These are phyloP conservation scores for Syzygium aromaticum DNA, from an alignment of 345 rosid genomes.

Conservation along the genomic window DNA sequence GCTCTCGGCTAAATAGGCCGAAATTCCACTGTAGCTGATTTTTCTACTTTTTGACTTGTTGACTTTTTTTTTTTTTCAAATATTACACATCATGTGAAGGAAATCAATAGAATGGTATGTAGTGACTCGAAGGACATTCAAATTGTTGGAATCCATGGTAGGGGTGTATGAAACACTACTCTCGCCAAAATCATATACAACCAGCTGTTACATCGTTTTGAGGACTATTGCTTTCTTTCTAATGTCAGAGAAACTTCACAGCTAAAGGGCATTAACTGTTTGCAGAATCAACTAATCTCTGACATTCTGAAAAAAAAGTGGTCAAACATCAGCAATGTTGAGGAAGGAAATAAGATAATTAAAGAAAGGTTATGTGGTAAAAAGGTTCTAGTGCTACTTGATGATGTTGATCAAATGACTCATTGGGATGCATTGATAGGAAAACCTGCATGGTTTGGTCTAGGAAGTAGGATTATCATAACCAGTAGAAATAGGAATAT, in stretches of 20 bases:
- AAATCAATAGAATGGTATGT: not conserved
- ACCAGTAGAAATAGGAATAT: too few species aligned
- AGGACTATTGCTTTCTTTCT: rapidly evolving
- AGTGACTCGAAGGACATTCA: rapidly evolving
- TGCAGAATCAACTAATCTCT: not conserved
- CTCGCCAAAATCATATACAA: not conserved
- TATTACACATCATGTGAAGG: not conserved
- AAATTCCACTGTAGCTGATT: too few species aligned
- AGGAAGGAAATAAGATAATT: not conserved
- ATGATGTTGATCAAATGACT: not conserved
- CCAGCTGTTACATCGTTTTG: not conserved
- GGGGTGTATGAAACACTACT: not conserved
- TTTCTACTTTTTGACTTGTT: too few species aligned
- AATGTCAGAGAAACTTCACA: not conserved
- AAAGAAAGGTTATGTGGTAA: not conserved
- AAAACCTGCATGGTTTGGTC: not conserved
- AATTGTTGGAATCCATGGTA: not conserved
- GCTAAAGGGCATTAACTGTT: not conserved
- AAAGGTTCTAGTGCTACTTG: not conserved
- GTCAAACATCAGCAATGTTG: not conserved
- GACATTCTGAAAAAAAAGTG: not conserved
- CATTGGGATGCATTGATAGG: not conserved
- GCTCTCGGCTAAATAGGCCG: too few species aligned
- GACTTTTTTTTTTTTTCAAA: too few species aligned
- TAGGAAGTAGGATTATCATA: not conserved